Evolutionary conservation across 345 rosid genomes (phyloP), one percentile per base, ranked within the genome.

Genomic region (Corchorus capsularis): DNA sequence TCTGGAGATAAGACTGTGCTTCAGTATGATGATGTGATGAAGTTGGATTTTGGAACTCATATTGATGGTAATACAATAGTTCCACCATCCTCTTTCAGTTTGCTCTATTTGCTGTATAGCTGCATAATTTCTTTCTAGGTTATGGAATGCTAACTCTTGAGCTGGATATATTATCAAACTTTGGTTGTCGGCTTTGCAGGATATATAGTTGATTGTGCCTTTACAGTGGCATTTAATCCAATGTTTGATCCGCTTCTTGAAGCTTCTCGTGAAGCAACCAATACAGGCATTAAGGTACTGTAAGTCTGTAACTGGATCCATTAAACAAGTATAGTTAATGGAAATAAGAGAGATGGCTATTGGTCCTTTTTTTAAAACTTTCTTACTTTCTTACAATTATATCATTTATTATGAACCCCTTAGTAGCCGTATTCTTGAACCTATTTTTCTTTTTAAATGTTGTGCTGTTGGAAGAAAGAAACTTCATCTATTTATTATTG

Each of bases 201-300:
- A 61, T 81, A 50, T 80, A 96, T 94, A 15, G 86, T 96, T 74
- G 99, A 93, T 77, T 94, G 90, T 86, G 97, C 99, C 52, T 96
- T 96, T 84, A 96, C 97, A 32, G 97, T 96, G 83, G 98, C 99
- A n/a, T 92, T 96, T 89, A 93, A 96, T 78, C 99, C 99, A 19
- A 92, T 94, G 91, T 94, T 71, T 82, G 88, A 96, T 83, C 97
- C 98, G 39, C 87, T 96, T 72, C 91, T 96, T 81, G 97, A 87
- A 83, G 98, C 98, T 74, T 91, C 99, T 71, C 93, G 89, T 13
- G 98, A 94, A 85, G 98, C 99, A 67, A 96, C 99, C 2, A 92
- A 92, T 82, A 86, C 90, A n/a, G 99, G 97, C 54, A 91, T 96
- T 75, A 94, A 92, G 98, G 99, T 94, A n/a, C 47, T 79, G 72